Percentiles rank a stretch among this genome's conserved stretches.
Evolutionary conservation across 2,329 filamentous ascomycete genomes (phyloP).

Genomic region (Ciborinia camelliae): DNA sequence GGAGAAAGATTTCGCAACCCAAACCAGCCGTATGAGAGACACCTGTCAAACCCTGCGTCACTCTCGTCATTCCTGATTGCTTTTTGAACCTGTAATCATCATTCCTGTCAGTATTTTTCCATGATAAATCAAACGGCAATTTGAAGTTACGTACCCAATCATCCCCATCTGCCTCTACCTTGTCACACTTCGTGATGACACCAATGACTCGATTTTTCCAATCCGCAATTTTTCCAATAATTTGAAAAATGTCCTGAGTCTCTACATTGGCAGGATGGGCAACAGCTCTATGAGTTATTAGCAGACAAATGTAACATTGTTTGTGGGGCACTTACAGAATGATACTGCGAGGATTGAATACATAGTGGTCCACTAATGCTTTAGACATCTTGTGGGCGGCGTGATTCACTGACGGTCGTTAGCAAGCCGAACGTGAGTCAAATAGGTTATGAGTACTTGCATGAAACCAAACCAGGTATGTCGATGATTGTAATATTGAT

Average conservation of each 20-base stretch:
- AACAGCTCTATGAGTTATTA: slow-evolving; percentile 38
- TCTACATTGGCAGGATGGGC: slow-evolving; percentile 41
- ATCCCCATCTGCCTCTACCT: not conserved
- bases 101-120: not conserved
- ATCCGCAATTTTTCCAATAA: slow-evolving; percentile 29
- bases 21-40: slow-evolving; percentile 11
- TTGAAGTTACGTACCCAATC: not conserved
- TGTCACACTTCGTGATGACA: slow-evolving; percentile 13
- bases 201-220: slow-evolving; percentile 14
- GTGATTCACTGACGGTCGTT: not conserved
- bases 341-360: slow-evolving; percentile 42
- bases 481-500: slow-evolving; percentile 31
- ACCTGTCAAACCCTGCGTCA: not conserved
- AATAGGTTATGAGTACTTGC: slow-evolving; percentile 12
- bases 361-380: slow-evolving; percentile 37
- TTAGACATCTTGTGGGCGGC: slow-evolving; percentile 22
- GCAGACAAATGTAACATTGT: not conserved
- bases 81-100: not conserved
- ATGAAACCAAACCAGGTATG: slow-evolving; percentile 33
- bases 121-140: no score
- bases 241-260: slow-evolving; percentile 35
- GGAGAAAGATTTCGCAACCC: slow-evolving; percentile 8
- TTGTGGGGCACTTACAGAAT: slow-evolving; percentile 35
- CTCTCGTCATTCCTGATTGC: slow-evolving; percentile 1
- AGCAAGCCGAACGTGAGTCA: not conserved